Percentiles rank a stretch among this genome's conserved stretches.
These are phyloP conservation scores for Guadua angustifolia DNA, from an alignment of 176 grass and related monocot genomes.

Conservation along the genomic window DNA sequence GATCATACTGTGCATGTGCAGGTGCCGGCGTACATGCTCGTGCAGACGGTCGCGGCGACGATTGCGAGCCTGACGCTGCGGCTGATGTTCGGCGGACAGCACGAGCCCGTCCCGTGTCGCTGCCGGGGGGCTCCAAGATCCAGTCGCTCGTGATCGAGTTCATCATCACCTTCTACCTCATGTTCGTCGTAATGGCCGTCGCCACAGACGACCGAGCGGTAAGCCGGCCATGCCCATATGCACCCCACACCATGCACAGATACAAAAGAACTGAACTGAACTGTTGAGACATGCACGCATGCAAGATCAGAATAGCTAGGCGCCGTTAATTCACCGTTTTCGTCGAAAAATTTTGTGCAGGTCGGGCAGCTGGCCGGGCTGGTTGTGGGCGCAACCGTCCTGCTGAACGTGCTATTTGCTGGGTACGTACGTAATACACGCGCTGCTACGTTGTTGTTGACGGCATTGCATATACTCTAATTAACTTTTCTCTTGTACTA, in stretches of 20 bases:
- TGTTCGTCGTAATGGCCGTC: conserved; percentile 79
- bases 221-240: not conserved
- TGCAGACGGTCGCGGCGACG: conserved; percentile 50
- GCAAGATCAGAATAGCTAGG: not conserved
- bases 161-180: conserved; percentile 83
- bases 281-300: not conserved
- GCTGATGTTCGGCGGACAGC: conserved; percentile 54
- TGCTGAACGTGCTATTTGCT: conserved; percentile 65
- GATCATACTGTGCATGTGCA: not conserved
- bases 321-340: too few species aligned
- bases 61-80: conserved; percentile 57
- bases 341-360: conserved; percentile 18
- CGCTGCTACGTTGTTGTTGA: too few species aligned
- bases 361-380: conserved; percentile 58
- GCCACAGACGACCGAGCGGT: conserved; percentile 70
- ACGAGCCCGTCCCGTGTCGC: conserved; percentile 31
- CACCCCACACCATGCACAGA: not conserved
- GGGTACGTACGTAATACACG: conserved; percentile 70
- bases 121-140: conserved; percentile 41
- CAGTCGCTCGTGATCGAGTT: conserved; percentile 72
- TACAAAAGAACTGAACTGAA: too few species aligned
- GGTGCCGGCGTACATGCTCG: conserved; percentile 58
- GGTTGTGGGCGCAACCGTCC: conserved; percentile 54
- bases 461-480: too few species aligned
- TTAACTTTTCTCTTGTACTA: too few species aligned